Conservation (phyloP, 148 eudicot species). For the Rhododendron vialii region DNA sequence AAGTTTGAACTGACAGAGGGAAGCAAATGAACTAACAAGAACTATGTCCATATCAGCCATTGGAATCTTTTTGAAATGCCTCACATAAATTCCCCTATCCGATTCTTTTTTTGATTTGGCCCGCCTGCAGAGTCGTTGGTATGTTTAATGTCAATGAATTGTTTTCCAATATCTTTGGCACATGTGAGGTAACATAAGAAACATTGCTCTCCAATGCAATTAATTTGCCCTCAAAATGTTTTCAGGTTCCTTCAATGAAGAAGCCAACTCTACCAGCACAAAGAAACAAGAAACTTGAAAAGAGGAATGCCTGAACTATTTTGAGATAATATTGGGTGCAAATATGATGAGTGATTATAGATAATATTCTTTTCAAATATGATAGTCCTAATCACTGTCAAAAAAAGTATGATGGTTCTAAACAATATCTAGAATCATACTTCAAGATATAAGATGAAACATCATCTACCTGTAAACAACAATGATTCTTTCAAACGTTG, state of each 20-base stretch:
- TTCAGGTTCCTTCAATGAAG: neutral
- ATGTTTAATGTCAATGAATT: neutral
- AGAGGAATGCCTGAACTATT: neutral
- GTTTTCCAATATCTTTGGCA: neutral
- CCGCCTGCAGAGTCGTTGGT: slow-evolving; percentile 36
- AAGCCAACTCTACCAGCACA: neutral
- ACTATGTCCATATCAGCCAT: slow-evolving; percentile 99
- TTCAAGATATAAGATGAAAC: neutral
- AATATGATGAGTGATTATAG: too few relatives aligned
- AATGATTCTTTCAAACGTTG: slow-evolving; percentile 95
- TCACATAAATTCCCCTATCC: slow-evolving; percentile 80
- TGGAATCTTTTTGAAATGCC: slow-evolving; percentile 91
- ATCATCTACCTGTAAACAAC: slow-evolving; percentile 79
- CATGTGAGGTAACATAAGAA: neutral
- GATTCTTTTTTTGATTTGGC: slow-evolving; percentile 48
- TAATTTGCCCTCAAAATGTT: neutral
- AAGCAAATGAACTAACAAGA: slow-evolving; percentile 46
- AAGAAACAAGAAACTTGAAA: neutral
- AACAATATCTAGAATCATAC: neutral
- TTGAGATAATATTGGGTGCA: neutral
- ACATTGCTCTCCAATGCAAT: neutral
- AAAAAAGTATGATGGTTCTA: neutral
- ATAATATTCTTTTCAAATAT: neutral
- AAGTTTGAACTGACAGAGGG: neutral
- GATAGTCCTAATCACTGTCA: neutral